Percentiles rank a stretch among this genome's conserved stretches.
phyloP scores from a whole-genome alignment of 2,329 filamentous ascomycete species.

The Neonectria ditissima region DNA sequence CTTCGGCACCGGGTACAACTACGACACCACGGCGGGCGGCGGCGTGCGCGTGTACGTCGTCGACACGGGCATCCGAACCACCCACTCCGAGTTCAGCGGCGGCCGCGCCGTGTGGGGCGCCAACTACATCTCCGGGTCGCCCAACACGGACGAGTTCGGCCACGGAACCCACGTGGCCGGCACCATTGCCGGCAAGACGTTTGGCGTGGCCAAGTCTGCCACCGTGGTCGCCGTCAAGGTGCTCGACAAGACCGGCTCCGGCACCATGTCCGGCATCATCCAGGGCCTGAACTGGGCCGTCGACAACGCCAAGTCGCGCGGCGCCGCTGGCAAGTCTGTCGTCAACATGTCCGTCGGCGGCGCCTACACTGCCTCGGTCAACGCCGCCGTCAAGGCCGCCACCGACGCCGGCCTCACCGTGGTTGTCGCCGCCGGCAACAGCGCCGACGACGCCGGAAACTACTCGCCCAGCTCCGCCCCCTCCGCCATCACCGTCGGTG shows the following conservation, averaged over 20 bases:
- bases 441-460: background rate
- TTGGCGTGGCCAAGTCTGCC: slow-evolving; percentile 48
- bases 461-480: slow-evolving; percentile 26
- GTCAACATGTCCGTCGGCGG: slow-evolving; percentile 16
- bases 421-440: slow-evolving; percentile 18
- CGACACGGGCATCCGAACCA: slow-evolving; percentile 56
- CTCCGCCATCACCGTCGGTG: slow-evolving; percentile 13
- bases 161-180: slow-evolving; percentile 50
- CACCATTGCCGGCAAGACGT: slow-evolving; percentile 45
- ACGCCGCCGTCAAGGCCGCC: slow-evolving; percentile 15
- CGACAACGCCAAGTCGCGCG: slow-evolving; percentile 44
- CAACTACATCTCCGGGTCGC: slow-evolving; percentile 42
- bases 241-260: slow-evolving; percentile 29
- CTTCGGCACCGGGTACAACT: slow-evolving; percentile 35
- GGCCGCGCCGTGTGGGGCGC: slow-evolving; percentile 45
- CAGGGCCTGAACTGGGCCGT: slow-evolving; percentile 45
- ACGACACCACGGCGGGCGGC: slow-evolving; percentile 38
- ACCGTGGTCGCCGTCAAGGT: slow-evolving; percentile 48
- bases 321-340: slow-evolving; percentile 5
- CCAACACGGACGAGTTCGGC: slow-evolving; percentile 43
- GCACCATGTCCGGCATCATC: slow-evolving; percentile 23
- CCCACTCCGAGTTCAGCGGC: slow-evolving; percentile 49
- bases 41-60: slow-evolving; percentile 54
- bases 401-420: slow-evolving; percentile 15
- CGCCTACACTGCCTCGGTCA: background rate